Conservation (phyloP, 2,329 filamentous ascomycete species). For the Diaporthe ilicicola region DNA sequence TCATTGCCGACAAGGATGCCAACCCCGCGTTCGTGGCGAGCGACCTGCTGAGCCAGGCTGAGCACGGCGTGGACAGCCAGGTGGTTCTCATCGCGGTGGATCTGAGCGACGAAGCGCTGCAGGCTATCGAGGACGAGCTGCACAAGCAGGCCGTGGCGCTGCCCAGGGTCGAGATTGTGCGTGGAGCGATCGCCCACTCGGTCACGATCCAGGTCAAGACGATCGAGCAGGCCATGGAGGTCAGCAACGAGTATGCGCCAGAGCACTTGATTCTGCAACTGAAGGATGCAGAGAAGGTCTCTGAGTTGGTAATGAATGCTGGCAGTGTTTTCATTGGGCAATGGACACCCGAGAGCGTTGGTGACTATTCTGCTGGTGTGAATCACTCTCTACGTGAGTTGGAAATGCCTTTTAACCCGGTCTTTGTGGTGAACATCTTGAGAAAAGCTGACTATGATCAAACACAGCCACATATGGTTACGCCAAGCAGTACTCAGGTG, state of each 20-base stretch:
- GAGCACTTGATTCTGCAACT: constrained; percentile 96
- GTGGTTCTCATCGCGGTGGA: constrained; percentile 90
- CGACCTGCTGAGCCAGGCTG: constrained; percentile 92
- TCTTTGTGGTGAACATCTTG: neutral
- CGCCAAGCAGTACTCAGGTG: constrained; percentile 97
- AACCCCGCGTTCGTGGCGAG: constrained; percentile 96
- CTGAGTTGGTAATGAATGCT: constrained; percentile 87
- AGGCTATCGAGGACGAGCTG: constrained; percentile 90
- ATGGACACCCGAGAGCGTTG: constrained; percentile 98
- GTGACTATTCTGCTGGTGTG: constrained; percentile 96
- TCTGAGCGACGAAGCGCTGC: constrained; percentile 75
- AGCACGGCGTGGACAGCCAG: constrained; percentile 96
- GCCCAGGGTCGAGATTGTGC: constrained; percentile 91
- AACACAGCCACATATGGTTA: constrained; percentile 90
- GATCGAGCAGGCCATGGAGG: constrained; percentile 76
- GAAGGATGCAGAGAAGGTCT: constrained; percentile 75
- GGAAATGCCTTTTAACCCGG: neutral
- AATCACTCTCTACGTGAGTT: constrained; percentile 95
- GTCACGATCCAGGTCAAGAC: constrained; percentile 81
- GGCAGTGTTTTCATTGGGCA: constrained; percentile 95
- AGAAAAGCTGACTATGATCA: constrained; percentile 19
- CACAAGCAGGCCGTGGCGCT: constrained; percentile 87
- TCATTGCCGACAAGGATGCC: constrained; percentile 86
- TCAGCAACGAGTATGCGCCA: constrained; percentile 94
- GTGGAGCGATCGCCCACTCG: constrained; percentile 89